A percentile compares a stretch with the other conserved stretches of the same genome.
Evolutionary conservation across 202 grass and related monocot genomes (phyloP).

Genomic region (Musa balbisiana): DNA sequence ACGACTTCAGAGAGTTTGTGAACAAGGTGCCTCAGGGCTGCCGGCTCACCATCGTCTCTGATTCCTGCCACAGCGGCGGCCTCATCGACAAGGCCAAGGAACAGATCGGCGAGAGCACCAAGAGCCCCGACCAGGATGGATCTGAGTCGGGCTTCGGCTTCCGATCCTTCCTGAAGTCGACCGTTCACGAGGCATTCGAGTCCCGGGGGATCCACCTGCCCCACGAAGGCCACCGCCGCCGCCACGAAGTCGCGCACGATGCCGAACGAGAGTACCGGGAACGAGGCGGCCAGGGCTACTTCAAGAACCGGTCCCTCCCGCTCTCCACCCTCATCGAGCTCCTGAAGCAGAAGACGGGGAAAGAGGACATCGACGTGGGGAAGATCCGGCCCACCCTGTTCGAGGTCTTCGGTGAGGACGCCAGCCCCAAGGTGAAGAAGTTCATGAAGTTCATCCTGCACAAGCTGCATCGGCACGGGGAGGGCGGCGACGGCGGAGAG

Average conservation of each 20-base stretch:
- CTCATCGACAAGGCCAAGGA: conserved; percentile 83
- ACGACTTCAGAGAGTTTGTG: conserved; percentile 88
- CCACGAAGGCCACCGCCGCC: conserved; percentile 26
- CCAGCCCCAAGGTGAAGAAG: conserved; percentile 93
- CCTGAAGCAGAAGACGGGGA: conserved; percentile 82
- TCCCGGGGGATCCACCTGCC: conserved; percentile 54
- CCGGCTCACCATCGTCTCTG: conserved; percentile 70
- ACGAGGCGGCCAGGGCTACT: conserved; percentile 19
- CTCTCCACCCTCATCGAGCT: conserved; percentile 85
- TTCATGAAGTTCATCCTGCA: conserved; percentile 91
- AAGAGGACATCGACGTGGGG: conserved; percentile 82
- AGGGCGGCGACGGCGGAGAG: conserved; percentile 36
- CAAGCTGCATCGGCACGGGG: conserved; percentile 43
- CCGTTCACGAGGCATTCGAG: conserved; percentile 44
- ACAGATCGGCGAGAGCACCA: conserved; percentile 23
- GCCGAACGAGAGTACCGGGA: conserved; percentile 5
- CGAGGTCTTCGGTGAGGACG: conserved; percentile 63
- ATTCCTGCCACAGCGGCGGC: conserved; percentile 88
- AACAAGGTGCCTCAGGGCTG: conserved; percentile 61
- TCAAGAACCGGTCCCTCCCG: conserved; percentile 58
- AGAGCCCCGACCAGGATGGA: background rate
- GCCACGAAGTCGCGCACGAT: background rate
- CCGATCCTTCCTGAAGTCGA: conserved; percentile 67
- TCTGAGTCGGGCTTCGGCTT: conserved; percentile 33
- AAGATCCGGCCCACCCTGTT: conserved; percentile 68